These are phyloP conservation scores for Mycena galericulata DNA, from an alignment of 768 basidiomycete species.

Conservation along the genomic window DNA sequence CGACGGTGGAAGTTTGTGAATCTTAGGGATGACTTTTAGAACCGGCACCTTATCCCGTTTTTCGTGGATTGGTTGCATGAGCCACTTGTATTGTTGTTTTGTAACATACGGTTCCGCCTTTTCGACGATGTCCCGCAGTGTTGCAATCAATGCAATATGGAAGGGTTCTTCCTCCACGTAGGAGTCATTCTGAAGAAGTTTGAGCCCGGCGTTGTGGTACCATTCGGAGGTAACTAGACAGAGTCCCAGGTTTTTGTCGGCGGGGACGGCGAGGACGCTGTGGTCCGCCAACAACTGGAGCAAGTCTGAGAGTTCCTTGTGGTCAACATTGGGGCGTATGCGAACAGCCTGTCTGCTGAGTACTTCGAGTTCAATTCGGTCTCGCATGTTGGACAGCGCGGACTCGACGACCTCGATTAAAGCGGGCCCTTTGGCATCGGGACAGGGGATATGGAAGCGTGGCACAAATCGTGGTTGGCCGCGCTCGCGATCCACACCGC, in stretches of 20 bases:
- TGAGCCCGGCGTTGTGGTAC: neutral
- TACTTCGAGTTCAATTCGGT: neutral
- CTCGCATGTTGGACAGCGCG: no score
- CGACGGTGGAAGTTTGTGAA: neutral
- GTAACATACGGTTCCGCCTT: neutral
- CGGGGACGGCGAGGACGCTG: neutral
- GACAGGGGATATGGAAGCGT: no score
- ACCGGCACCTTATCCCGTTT: neutral
- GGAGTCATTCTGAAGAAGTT: neutral
- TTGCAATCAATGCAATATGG: neutral
- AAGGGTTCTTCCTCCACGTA: neutral
- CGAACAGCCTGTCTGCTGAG: neutral
- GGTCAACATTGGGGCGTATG: neutral
- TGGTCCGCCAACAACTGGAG: neutral
- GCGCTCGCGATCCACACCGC: no score
- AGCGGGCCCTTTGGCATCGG: no score
- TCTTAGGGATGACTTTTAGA: neutral
- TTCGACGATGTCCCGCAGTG: no score
- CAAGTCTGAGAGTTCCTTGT: neutral
- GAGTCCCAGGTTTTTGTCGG: neutral
- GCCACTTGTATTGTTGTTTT: neutral
- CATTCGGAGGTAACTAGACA: neutral
- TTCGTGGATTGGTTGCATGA: neutral
- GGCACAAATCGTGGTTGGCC: no score
- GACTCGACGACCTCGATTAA: no score